A percentile compares a stretch with the other conserved stretches of the same genome.
These are phyloP conservation scores for Podospora appendiculata DNA, from an alignment of 495 filamentous ascomycete genomes.

Conservation along the genomic window DNA sequence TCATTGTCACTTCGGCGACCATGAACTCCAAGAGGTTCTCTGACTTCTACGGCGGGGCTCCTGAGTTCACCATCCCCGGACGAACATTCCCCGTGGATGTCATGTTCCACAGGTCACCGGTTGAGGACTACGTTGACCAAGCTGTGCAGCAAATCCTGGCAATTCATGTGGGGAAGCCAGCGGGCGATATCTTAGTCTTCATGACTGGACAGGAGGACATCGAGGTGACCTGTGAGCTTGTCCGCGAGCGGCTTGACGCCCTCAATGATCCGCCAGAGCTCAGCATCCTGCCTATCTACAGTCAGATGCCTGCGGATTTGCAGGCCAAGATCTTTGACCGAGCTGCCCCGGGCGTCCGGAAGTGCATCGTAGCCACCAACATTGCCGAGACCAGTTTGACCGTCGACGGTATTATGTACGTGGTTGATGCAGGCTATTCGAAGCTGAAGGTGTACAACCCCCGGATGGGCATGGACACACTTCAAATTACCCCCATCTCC, in stretches of 20 bases:
- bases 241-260: constrained; percentile 80
- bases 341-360: constrained; percentile 82
- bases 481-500: constrained; percentile 96
- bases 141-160: constrained; percentile 94
- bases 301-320: constrained; percentile 97
- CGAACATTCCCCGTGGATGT: constrained; percentile 96
- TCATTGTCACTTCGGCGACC: constrained; percentile 97
- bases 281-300: constrained; percentile 95
- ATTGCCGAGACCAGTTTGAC: constrained; percentile 98
- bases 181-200: constrained; percentile 94
- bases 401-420: constrained; percentile 98
- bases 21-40: constrained; percentile 98
- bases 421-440: constrained; percentile 91
- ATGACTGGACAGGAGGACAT: constrained; percentile 99
- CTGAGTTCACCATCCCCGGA: constrained; percentile 94
- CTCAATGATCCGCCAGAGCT: constrained; percentile 94
- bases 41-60: constrained; percentile 94
- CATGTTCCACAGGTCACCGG: constrained; percentile 90
- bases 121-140: constrained; percentile 95
- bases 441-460: constrained; percentile 99
- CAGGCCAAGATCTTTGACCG: constrained; percentile 97
- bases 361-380: constrained; percentile 97
- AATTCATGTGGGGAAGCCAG: constrained; percentile 90
- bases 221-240: constrained; percentile 87
- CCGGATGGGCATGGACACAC: constrained; percentile 97